Percentiles rank a stretch among this genome's conserved stretches.
phyloP scores from a whole-genome alignment of 805 yeast species.

The Lipomyces mesembrius region DNA sequence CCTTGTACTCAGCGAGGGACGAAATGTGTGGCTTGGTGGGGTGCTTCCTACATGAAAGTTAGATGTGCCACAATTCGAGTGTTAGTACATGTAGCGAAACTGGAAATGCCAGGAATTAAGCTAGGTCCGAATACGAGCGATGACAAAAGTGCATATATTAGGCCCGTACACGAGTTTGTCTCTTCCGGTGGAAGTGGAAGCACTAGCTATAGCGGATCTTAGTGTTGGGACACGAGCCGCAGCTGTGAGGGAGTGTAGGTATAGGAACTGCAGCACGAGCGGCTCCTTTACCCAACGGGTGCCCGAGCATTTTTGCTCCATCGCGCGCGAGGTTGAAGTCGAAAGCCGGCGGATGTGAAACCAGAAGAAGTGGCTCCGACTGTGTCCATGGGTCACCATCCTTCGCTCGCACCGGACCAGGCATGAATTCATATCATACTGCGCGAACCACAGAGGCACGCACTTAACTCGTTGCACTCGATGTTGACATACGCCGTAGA shows the following conservation, averaged over 20 bases:
- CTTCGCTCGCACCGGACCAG: not conserved
- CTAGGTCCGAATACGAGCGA: not conserved
- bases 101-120: not conserved
- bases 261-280: not conserved
- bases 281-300: not conserved
- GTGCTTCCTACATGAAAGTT: conserved; percentile 47
- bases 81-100: not conserved
- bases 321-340: not conserved
- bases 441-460: not conserved
- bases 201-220: not conserved
- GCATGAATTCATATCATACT: not conserved
- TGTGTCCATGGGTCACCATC: no score
- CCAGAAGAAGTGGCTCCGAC: not conserved
- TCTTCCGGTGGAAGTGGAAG: conserved; percentile 1
- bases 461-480: not conserved
- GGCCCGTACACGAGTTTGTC: not conserved
- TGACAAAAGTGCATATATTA: not conserved
- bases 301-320: not conserved
- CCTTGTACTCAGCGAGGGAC: conserved; percentile 68
- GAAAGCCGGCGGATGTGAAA: conserved; percentile 5
- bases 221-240: not conserved
- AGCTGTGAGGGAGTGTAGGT: not conserved
- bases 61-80: not conserved
- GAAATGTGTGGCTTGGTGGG: conserved; percentile 61
- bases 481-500: conserved; percentile 1